Evolutionary conservation across 2,329 filamentous ascomycete species (phyloP).

Genomic region (Colletotrichum plurivorum): DNA sequence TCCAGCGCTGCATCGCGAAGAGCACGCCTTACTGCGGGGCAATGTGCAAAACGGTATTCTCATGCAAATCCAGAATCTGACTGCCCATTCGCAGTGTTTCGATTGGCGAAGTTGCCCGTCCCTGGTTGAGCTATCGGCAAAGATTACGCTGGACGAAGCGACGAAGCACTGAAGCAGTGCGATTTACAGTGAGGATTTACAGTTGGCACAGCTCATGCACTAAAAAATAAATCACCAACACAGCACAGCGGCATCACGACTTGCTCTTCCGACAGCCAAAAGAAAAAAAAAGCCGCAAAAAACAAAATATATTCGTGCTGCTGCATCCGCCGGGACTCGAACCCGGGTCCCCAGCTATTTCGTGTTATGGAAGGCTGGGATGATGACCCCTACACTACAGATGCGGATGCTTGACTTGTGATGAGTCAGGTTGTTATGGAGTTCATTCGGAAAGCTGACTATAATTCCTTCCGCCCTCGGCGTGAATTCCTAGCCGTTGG

Average conservation of each 20-base stretch:
- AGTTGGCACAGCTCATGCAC: too few relatives aligned
- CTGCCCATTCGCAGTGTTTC: background rate
- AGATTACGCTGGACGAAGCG: too few relatives aligned
- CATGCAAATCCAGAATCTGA: background rate
- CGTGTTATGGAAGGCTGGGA: conserved; percentile 6
- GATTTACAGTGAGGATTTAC: too few relatives aligned
- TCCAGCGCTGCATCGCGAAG: background rate
- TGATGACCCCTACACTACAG: conserved; percentile 9
- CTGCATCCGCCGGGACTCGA: conserved; percentile 1
- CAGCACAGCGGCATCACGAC: too few relatives aligned
- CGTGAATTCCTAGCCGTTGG: too few relatives aligned
- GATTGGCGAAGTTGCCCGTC: too few relatives aligned
- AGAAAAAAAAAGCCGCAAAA: background rate
- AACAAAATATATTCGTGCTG: background rate
- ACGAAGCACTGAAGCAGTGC: too few relatives aligned
- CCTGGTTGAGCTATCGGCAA: too few relatives aligned
- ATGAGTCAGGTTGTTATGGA: background rate
- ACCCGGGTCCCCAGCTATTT: conserved; percentile 1
- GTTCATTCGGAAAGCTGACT: background rate
- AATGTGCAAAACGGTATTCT: conserved; percentile 10
- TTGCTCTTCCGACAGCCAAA: background rate
- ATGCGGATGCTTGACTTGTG: background rate
- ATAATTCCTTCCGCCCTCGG: too few relatives aligned
- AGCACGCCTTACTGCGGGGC: conserved; percentile 43
- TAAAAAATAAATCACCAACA: too few relatives aligned